Conservation (phyloP, 2,329 filamentous ascomycete genomes). For the Mariannaea sp. region DNA sequence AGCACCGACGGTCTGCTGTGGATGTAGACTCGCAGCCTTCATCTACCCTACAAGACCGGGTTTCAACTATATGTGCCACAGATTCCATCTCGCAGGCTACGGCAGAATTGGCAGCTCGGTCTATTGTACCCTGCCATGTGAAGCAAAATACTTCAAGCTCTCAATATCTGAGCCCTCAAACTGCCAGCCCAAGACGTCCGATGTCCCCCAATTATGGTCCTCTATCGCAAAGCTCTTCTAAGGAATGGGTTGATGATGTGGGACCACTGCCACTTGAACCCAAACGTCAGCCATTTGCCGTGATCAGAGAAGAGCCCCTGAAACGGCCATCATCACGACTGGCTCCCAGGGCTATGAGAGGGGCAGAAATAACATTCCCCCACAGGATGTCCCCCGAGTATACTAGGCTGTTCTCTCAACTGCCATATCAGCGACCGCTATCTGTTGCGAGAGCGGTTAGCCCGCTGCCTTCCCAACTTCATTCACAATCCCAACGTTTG, state of each 20-base stretch:
- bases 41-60: conserved; percentile 9
- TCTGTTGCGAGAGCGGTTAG: conserved; percentile 19
- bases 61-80: conserved; percentile 11
- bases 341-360: conserved; percentile 24
- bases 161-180: not conserved
- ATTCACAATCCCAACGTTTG: conserved; percentile 22
- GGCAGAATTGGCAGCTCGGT: not conserved
- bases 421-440: conserved; percentile 24
- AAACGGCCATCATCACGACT: conserved; percentile 46
- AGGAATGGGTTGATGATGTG: conserved; percentile 6
- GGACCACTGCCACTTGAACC: conserved; percentile 12
- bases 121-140: not conserved
- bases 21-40: conserved; percentile 24
- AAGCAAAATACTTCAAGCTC: not conserved
- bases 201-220: not conserved
- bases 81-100: conserved; percentile 6
- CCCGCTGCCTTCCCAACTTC: conserved; percentile 26
- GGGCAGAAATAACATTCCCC: conserved; percentile 31
- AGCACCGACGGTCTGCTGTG: conserved; percentile 12
- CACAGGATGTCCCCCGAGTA: conserved; percentile 42
- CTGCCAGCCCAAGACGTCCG: not conserved
- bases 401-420: conserved; percentile 22
- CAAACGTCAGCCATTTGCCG: conserved; percentile 25
- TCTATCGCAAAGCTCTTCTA: conserved; percentile 3
- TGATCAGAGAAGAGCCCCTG: conserved; percentile 46